Base-by-base conservation (phyloP, 441 rosid genomes). In the Erodium trifolium region DNA sequence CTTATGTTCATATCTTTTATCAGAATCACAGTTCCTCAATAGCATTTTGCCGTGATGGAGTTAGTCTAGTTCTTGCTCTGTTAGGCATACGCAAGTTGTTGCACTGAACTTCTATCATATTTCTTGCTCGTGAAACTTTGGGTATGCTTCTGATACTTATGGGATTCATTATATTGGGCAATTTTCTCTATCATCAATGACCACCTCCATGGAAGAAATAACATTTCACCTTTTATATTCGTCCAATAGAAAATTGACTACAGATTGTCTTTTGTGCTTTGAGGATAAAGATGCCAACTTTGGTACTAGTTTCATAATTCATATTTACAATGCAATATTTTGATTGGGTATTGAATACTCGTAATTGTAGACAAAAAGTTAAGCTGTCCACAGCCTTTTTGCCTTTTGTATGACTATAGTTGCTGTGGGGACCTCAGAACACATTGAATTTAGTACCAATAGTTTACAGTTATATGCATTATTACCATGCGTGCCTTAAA, bases 391-490 rank as follows among this genome's bases (percentile, higher is more conserved):
- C 49, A 10, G 49, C 49, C 49, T 37, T 37, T 37, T 37, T 51
- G 31, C 31, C 63, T 9, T 59, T 51, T 4, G 59, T 19, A 59
- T 2, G 63, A 23, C 34, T 59, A 59, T 23, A 37, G 34, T 59
- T 59, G 31, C 31, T 18, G 63, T 59, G 31, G 63, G 63, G 63
- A 59, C 63, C 63, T 23, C 2, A 19, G 31, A 59, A 59, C 63
- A 59, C 63, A 59, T 19, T 19, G 29, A 59, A 59, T 17, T 9
- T 59, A 59, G 18, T 59, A 59, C 18, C 31, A 59, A 10, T 59
- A 59, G 18, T 59, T 59, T 59, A 18, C 29, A 59, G 63, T 59
- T 59, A 18, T 27, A 19, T 31, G 63, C 63, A 18, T 59, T 59
- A 2, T 59, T 17, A 23, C 31, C 18, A 8, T 59, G 63, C 8